Base-by-base conservation (phyloP, 306 rosid species). In the Hippophae gyantsensis region DNA sequence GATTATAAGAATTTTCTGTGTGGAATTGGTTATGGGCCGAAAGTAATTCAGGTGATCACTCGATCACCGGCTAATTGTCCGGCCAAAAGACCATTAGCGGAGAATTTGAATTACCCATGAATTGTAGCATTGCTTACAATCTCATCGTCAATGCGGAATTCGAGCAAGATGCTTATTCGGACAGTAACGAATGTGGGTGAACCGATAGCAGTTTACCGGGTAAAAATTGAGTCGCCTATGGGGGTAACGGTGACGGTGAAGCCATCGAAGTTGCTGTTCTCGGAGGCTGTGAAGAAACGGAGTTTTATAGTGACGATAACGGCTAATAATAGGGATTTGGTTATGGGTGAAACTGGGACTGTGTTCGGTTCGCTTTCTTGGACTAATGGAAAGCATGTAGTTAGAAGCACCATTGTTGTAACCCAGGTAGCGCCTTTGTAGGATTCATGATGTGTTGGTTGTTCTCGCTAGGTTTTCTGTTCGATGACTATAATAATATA, bases 81-180 rank as follows among this genome's bases (percentile, higher is more conserved):
- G 0, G 74, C 54, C 23, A 81, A 59, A 67, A 86, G 23, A 59
- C 78, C 90, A 1, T 8, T 26, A 18, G 85, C 94, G 41, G 97
- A 74, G 66, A 82, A 90, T 63, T 72, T 90, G 26, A 90, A 90
- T 14, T 90, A 87, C 75, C 97, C 97, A 0, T 84, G 95, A 0
- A 64, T 87, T 0, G 86, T 65, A 0, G 89, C 89, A 1, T 26
- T 84, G 73, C 81, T 87, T 47, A 62, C 88, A 7, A 2, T 32
- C 5, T 69, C 58, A 14, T 11, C 77, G 6, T 54, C 80, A 6
- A 65, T 7, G 40, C 87, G 90, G 7, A 9, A 18, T 13, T 47
- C 73, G 5, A 67, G 66, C 10, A 87, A 79, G 74, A 61, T 67
- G 57, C 84, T 84, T n/a, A 66, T 81, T 1, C 77, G 97, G 44